Base-by-base conservation (phyloP, 1,284 basidiomycete species). In the Austroboletus rostrupii region DNA sequence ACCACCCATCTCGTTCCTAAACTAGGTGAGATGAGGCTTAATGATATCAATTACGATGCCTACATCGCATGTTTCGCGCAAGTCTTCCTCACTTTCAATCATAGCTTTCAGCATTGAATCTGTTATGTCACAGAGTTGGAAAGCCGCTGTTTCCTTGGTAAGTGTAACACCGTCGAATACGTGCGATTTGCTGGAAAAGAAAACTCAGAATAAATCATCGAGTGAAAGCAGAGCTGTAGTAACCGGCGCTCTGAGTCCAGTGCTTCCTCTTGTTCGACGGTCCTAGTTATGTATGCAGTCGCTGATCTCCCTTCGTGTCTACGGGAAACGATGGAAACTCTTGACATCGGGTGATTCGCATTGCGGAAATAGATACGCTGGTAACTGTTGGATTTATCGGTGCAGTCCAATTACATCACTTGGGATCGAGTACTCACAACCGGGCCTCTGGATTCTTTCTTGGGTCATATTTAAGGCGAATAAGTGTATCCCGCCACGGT, bases 381-480 rank as follows among this genome's bases (percentile, higher is more conserved):
- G 64, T 85, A 93, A 55, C 90, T 91, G 57, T 47, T 35, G 16
- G 29, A 47, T 40, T 40, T 37, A 20, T 55, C 43, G 48, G 39
- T 5, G n/a, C 19, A 28, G 7, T n/a, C 20, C 31, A 19, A n/a
- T n/a, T 20, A 40, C 12, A 13, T 16, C 20, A 20, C 1, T 37
- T 14, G 20, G 6, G 6, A 17, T 29, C 32, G n/a, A 41, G 48
- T 16, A 43, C 69, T 54, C 61, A 94, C 92, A 92, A 81, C 56
- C 91, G 78, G 38, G 89, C 85, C 37, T 77, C 71, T 1, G 76
- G 74, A 55, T 90, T 79, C 54, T 76, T 74, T 43, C 94, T 76
- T 12, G 95, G 94, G 64, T 99, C 96, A 64, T 96, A 98, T 3
- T 87, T 86, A 52, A 93, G 89, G 39, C 84, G 80, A 23, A 98